Conservation (phyloP, 1,284 basidiomycete genomes). For the Apiotrichum porosum region DNA sequence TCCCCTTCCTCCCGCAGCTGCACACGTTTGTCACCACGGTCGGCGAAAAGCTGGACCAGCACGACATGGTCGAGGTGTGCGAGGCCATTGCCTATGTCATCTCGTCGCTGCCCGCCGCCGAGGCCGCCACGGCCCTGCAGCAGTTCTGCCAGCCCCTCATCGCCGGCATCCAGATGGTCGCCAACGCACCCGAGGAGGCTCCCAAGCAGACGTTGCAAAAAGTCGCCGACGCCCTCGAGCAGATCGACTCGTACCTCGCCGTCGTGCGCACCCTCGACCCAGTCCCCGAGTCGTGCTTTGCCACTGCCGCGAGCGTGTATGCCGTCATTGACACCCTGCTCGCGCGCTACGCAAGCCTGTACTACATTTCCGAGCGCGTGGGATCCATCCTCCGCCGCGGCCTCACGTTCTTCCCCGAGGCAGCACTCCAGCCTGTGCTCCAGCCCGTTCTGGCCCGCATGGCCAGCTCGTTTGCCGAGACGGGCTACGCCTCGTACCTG, state of each 20-base stretch:
- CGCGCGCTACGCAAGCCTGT: conserved; percentile 69
- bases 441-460: conserved; percentile 70
- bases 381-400: conserved; percentile 85
- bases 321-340: conserved; percentile 75
- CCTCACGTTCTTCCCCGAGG: conserved; percentile 69
- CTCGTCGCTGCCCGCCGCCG: conserved; percentile 75
- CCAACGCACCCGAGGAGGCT: conserved; percentile 41
- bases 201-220: conserved; percentile 62
- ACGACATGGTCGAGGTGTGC: conserved; percentile 85
- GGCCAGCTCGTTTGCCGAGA: conserved; percentile 70
- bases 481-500: conserved; percentile 80
- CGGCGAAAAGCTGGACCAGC: conserved; percentile 70
- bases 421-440: conserved; percentile 62
- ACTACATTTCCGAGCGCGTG: conserved; percentile 75
- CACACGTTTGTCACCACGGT: conserved; percentile 80
- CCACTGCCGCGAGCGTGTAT: conserved; percentile 77
- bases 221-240: conserved; percentile 75
- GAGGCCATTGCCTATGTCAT: conserved; percentile 95
- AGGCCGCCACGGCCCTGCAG: conserved; percentile 75
- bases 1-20: conserved; percentile 85
- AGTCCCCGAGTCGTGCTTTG: conserved; percentile 71
- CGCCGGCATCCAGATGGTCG: conserved; percentile 49
- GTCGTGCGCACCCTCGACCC: conserved; percentile 74
- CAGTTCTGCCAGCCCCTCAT: conserved; percentile 66
- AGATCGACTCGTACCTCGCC: conserved; percentile 78